Percentiles rank a stretch among this genome's conserved stretches.
Conservation (phyloP, 1,284 basidiomycete genomes). For the Rhodotorula sp. region DNA sequence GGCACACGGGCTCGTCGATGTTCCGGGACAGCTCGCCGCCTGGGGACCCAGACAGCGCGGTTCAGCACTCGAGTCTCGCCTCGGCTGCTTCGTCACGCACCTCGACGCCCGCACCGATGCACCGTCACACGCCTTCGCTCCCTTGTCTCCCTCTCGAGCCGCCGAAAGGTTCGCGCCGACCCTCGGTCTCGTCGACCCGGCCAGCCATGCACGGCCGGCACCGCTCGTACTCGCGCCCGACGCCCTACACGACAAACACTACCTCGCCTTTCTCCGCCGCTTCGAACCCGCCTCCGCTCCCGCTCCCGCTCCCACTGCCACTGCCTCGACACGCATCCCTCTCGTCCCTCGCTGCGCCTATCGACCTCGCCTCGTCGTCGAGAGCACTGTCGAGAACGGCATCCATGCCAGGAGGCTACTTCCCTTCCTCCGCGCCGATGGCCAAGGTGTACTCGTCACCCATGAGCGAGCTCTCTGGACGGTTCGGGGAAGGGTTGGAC, state of each 20-base stretch:
- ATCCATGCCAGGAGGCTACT: not conserved
- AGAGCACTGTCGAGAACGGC: not conserved
- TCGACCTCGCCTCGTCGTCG: not conserved
- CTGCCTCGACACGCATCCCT: not conserved
- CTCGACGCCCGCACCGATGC: not conserved
- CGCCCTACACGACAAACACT: not conserved
- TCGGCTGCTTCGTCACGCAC: not conserved
- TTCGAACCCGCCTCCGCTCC: not conserved
- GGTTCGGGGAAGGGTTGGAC: not conserved
- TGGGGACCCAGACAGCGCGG: too few species aligned
- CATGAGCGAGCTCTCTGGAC: slow-evolving; percentile 4
- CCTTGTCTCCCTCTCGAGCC: not conserved
- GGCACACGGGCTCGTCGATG: not conserved
- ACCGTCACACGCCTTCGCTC: slow-evolving; percentile 10
- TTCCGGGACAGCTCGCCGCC: too few species aligned
- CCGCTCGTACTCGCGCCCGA: not conserved
- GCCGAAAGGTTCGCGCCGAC: not conserved
- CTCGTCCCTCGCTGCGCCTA: slow-evolving; percentile 1
- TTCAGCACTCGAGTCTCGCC: not conserved
- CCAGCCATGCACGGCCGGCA: not conserved
- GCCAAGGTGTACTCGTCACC: slow-evolving; percentile 11
- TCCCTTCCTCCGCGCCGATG: slow-evolving; percentile 6
- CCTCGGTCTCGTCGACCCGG: not conserved
- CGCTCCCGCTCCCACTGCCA: not conserved
- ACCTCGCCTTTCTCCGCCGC: not conserved